Percentiles rank a stretch among this genome's conserved stretches.
Conservation (phyloP, 768 basidiomycete genomes). For the Chlorophyllum brunneum region DNA sequence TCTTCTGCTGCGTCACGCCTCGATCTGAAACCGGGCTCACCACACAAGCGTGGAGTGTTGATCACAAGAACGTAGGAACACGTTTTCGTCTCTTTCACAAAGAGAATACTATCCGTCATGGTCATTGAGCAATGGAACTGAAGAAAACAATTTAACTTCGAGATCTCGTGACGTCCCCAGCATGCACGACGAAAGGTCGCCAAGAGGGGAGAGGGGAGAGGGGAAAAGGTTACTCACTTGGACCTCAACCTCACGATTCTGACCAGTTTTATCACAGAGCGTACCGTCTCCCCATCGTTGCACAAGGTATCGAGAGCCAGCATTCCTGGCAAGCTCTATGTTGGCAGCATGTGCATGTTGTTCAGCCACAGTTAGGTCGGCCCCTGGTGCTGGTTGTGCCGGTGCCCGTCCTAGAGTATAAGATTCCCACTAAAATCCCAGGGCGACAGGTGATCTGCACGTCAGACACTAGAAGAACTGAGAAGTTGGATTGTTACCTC, state of each 20-base stretch:
- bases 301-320: constrained; percentile 87
- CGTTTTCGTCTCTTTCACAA: constrained; percentile 90
- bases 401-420: constrained; percentile 78
- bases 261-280: constrained; percentile 87
- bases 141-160: constrained; percentile 15
- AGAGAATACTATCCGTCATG: constrained; percentile 84
- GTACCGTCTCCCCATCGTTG: constrained; percentile 92
- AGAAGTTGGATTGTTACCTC: constrained; percentile 41
- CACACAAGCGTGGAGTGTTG: constrained; percentile 91
- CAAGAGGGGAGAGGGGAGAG: constrained; percentile 15
- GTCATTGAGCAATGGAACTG: constrained; percentile 97
- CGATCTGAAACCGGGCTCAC: constrained; percentile 89
- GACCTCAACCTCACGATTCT: constrained; percentile 87
- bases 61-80: constrained; percentile 94
- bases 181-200: constrained; percentile 1
- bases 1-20: constrained; percentile 63
- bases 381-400: constrained; percentile 51
- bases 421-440: constrained; percentile 56
- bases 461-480: constrained; percentile 24
- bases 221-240: constrained; percentile 60
- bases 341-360: constrained; percentile 61
- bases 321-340: constrained; percentile 70
- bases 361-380: constrained; percentile 63
- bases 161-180: constrained; percentile 14
- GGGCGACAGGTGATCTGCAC: constrained; percentile 4